Evolutionary conservation across 257 asterid genomes (phyloP), one percentile per base, ranked within the genome.

Genomic region (Penstemon eatonii): DNA sequence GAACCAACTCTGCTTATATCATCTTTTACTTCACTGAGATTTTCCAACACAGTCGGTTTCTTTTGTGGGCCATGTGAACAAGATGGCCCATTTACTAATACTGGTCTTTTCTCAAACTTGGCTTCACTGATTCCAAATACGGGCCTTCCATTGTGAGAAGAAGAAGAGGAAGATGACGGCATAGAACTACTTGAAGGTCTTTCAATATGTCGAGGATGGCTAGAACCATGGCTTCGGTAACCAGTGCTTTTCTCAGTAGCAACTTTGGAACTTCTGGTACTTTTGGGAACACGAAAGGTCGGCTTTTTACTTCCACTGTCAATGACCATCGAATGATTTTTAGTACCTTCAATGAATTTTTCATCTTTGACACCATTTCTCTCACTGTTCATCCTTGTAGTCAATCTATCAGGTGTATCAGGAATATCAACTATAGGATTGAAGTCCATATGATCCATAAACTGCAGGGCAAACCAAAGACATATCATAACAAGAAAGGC

Each of bases 351-450:
- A n/a, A 42, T 60, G 76, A 37, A 2, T 11, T 56, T 79, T 63
- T 75, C 83, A 56, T 66, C 67, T 36, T 19, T 61, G 40, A 15
- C 67, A 52, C 54, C 64, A 67, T 44, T 74, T 75, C 72, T 78
- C 54, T 57, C 79, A 62, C 69, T 77, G 68, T 37, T 66, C 56
- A 70, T 65, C 60, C 39, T 78, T 4, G 74, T 66, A 50, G 75
- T 63, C 49, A 80, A 77, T 78, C 89, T 80, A 66, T 83, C 89
- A 0, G 97, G 96, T 72, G 96, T 88, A 70, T 86, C 97, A 5
- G 96, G 96, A 72, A 90, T 82, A 69, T 81, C 94, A 45, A 75
- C 18, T 18, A 68, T 41, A 56, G 60, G 62, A 78, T 84, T 93
- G 54, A 78, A 46, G 63, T 82, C 87, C 85, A 86, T 74, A n/a